These are phyloP conservation scores for Theobroma grandiflorum DNA, from an alignment of 441 rosid genomes.

Conservation along the genomic window DNA sequence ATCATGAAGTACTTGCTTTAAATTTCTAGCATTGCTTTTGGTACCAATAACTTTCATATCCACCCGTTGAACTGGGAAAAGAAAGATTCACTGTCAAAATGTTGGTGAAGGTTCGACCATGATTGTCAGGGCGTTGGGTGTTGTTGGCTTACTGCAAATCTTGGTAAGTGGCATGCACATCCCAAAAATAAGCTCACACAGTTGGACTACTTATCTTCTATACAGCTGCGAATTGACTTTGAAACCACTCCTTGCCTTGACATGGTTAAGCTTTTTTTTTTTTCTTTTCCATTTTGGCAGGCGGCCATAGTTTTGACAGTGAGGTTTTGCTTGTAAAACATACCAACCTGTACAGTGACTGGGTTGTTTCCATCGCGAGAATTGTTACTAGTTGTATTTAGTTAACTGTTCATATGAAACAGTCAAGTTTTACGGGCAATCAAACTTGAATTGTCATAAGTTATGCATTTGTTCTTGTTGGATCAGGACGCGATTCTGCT, in stretches of 20 bases:
- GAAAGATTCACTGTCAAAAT: background rate
- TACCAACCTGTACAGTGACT: background rate
- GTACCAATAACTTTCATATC: background rate
- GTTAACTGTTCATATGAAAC: background rate
- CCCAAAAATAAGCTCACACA: background rate
- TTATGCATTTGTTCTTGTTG: background rate
- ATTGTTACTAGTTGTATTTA: too few species aligned
- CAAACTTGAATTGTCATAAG: background rate
- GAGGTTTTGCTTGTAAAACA: slow-evolving; percentile 2
- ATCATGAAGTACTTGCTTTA: background rate
- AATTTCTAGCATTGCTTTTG: background rate
- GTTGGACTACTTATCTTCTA: background rate
- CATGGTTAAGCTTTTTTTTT: background rate
- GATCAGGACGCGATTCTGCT: background rate
- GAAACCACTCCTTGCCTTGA: background rate
- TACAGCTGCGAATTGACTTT: slow-evolving; percentile 13
- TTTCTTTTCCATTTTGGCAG: slow-evolving; percentile 11
- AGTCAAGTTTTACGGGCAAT: background rate
- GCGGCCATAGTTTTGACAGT: background rate
- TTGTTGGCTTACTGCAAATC: too few species aligned
- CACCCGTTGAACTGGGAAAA: background rate
- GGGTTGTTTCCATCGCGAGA: background rate
- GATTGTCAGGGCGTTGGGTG: background rate
- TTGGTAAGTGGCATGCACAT: background rate
- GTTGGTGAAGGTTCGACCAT: background rate